Evolutionary conservation across 768 basidiomycete genomes (phyloP), one percentile per base, ranked within the genome.

Genomic region (Megacollybia marginata): DNA sequence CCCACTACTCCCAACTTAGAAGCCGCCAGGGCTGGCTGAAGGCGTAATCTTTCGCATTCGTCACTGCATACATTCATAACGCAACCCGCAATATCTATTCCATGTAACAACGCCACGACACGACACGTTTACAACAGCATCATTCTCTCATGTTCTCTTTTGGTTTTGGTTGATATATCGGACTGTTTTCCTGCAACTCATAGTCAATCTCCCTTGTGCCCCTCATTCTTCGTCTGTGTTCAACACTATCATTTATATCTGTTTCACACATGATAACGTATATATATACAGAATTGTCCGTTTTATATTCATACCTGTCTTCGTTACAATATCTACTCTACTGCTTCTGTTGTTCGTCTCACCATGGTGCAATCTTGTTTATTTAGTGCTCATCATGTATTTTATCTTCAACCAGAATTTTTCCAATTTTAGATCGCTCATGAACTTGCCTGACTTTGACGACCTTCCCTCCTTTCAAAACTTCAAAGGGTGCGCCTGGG

Each of bases 401-500:
- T 15, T 40, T 40, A 40, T 40, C 4, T 28, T 28, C 23, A 28
- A 28, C 23, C 4, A 28, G 23, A n/a, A n/a, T n/a, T n/a, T n/a
- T n/a, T 28, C 23, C 23, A 28, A 28, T 28, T 28, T 28, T 28
- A 28, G 23, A 28, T 28, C 23, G 23, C 23, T 28, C 23, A 28
- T 28, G 23, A 28, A 28, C 23, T 28, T 28, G 6, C 51, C 51
- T 20, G 38, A 38, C 9, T 52, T 52, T n/a, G 51, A 52, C n/a
- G 68, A 76, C 65, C 58, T 75, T 58, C 64, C 72, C 61, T 48
- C 52, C 33, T 73, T 71, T 52, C 62, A 69, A 46, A 60, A 69
- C 33, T 65, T 71, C 54, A 58, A 55, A 9, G 84, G 83, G 8
- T 85, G 83, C 49, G 84, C 83, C 2, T 86, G 84, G 84, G 70